phyloP scores from a whole-genome alignment of 768 basidiomycete species.

The Phanerodontia chrysosporium region DNA sequence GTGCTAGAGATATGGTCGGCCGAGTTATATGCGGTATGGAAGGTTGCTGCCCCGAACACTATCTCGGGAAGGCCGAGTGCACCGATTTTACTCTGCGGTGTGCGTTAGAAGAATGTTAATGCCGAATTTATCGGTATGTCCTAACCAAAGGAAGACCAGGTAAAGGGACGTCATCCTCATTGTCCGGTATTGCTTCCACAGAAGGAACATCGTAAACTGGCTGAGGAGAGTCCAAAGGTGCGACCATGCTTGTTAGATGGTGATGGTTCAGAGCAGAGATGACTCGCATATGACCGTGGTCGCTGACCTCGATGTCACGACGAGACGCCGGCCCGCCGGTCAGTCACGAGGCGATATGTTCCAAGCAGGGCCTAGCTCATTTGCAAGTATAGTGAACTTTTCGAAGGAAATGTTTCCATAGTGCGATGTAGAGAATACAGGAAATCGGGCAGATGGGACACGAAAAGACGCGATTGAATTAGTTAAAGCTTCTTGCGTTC shows the following conservation, averaged over 20 bases:
- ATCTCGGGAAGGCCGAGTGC: slow-evolving; percentile 39
- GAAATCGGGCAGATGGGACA: not conserved
- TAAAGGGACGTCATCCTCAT: slow-evolving; percentile 34
- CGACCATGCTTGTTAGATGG: slow-evolving; percentile 31
- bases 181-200: slow-evolving; percentile 38
- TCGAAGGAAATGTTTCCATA: not conserved
- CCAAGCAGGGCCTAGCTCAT: not conserved
- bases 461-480: not conserved
- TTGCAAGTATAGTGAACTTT: not conserved
- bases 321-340: not conserved
- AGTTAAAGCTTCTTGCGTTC: slow-evolving; percentile 64
- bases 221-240: slow-evolving; percentile 38
- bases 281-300: not conserved
- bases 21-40: slow-evolving; percentile 64
- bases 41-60: slow-evolving; percentile 69
- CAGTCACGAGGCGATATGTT: not conserved
- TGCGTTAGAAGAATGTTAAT: too few species aligned
- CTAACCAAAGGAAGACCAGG: slow-evolving; percentile 31
- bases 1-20: slow-evolving; percentile 53
- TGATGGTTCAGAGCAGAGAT: slow-evolving; percentile 1
- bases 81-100: slow-evolving; percentile 34
- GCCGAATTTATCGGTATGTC: too few species aligned
- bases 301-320: not conserved
- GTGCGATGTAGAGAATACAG: not conserved
- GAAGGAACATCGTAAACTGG: slow-evolving; percentile 36